phyloP scores from a whole-genome alignment of 768 basidiomycete species.

The Psilocybe cubensis region DNA sequence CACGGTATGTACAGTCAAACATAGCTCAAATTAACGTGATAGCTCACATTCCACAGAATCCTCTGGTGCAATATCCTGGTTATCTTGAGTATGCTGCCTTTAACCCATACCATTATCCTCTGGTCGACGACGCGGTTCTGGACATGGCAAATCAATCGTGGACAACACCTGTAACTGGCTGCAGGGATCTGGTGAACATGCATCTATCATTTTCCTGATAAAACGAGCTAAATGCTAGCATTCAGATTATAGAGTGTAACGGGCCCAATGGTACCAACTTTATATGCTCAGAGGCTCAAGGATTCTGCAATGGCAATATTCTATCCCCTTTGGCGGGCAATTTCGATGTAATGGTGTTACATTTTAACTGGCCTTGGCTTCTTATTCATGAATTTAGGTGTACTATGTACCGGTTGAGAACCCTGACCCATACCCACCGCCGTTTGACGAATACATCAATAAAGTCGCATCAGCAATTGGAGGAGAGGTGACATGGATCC shows the following conservation, averaged over 20 bases:
- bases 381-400: slow-evolving; percentile 20
- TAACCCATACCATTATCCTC: slow-evolving; percentile 61
- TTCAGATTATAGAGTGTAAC: slow-evolving; percentile 54
- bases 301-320: slow-evolving; percentile 59
- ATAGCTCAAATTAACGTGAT: too few relatives aligned
- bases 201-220: background rate
- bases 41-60: too few relatives aligned
- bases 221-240: background rate
- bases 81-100: slow-evolving; percentile 56
- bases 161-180: slow-evolving; percentile 44
- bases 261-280: slow-evolving; percentile 39
- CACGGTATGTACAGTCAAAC: too few relatives aligned
- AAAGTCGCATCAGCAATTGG: slow-evolving; percentile 41
- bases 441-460: slow-evolving; percentile 34
- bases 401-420: slow-evolving; percentile 48
- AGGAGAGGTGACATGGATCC: slow-evolving; percentile 44
- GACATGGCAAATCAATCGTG: slow-evolving; percentile 45
- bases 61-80: slow-evolving; percentile 53
- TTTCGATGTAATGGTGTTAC: slow-evolving; percentile 48
- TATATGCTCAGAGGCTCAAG: slow-evolving; percentile 60
- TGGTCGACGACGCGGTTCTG: slow-evolving; percentile 48
- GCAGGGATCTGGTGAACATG: slow-evolving; percentile 45
- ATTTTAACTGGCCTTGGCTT: background rate
- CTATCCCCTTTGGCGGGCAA: slow-evolving; percentile 58
- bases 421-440: slow-evolving; percentile 54